phyloP scores from a whole-genome alignment of 345 rosid genomes.

The Eucalyptus lansdowneana region DNA sequence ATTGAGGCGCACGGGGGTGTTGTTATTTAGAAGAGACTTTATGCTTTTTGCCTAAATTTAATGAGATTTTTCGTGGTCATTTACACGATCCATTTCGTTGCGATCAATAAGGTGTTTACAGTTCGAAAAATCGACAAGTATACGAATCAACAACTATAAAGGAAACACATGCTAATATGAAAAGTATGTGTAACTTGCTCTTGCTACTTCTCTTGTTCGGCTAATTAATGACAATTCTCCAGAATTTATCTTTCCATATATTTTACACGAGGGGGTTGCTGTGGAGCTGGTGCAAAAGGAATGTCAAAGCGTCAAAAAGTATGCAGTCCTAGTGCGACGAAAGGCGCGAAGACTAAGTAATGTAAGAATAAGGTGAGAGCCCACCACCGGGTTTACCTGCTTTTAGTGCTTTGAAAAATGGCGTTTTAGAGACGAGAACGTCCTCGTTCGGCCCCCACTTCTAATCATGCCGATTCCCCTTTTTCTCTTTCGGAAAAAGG shows the following conservation, averaged over 20 bases:
- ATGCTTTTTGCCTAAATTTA: background rate
- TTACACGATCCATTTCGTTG: background rate
- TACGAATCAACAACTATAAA: background rate
- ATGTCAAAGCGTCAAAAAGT: background rate
- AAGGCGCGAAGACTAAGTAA: background rate
- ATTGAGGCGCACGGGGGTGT: background rate
- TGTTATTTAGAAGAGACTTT: background rate
- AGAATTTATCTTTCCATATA: background rate
- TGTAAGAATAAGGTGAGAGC: background rate
- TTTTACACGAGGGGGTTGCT: background rate
- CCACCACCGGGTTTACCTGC: background rate
- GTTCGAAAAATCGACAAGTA: background rate
- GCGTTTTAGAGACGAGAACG: background rate
- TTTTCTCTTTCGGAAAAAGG: background rate
- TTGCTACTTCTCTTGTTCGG: background rate
- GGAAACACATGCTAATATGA: background rate
- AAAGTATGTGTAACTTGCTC: background rate
- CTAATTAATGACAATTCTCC: background rate
- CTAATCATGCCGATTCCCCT: background rate
- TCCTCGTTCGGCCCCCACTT: background rate
- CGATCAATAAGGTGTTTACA: background rate
- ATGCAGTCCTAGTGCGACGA: background rate
- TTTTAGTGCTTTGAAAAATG: background rate
- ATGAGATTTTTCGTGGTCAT: background rate
- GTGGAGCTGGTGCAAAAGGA: background rate